These are phyloP conservation scores for Davidsoniella eucalypti DNA, from an alignment of 2,329 filamentous ascomycete species.

Conservation along the genomic window DNA sequence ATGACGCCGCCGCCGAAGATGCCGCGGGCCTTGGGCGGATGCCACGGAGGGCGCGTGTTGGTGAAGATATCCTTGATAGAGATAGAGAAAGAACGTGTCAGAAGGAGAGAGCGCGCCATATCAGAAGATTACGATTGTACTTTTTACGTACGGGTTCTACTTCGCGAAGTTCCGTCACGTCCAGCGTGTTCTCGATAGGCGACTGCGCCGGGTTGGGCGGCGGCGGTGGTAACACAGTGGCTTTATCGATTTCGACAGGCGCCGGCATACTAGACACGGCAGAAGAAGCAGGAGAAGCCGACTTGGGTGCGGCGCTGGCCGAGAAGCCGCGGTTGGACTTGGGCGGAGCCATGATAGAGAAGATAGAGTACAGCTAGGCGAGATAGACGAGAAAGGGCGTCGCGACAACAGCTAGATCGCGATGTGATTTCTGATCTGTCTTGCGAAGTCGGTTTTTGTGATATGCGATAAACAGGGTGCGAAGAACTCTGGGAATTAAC, in stretches of 20 bases:
- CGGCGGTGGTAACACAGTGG: conserved; percentile 48
- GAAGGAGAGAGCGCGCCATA: too few relatives aligned
- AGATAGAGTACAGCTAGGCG: too few relatives aligned
- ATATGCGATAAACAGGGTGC: too few relatives aligned
- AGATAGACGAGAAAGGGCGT: too few relatives aligned
- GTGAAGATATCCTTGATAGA: conserved; percentile 66
- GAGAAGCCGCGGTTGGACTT: too few relatives aligned
- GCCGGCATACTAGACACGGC: too few relatives aligned
- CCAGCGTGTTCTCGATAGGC: conserved; percentile 75
- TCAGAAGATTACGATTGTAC: background rate
- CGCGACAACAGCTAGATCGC: too few relatives aligned
- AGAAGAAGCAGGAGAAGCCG: too few relatives aligned
- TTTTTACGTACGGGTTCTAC: conserved; percentile 48
- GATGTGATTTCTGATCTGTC: too few relatives aligned
- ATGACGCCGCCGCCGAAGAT: conserved; percentile 91
- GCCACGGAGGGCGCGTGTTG: conserved; percentile 82
- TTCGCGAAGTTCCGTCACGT: conserved; percentile 62
- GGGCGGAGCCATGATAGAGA: background rate
- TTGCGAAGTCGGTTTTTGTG: too few relatives aligned
- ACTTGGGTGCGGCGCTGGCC: too few relatives aligned
- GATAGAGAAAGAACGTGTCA: background rate
- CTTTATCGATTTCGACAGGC: conserved; percentile 17
- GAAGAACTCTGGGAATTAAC: too few relatives aligned
- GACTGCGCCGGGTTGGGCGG: conserved; percentile 56
- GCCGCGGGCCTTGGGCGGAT: conserved; percentile 76